Evolutionary conservation across 1,284 basidiomycete genomes (phyloP), one percentile per base, ranked within the genome.

Genomic region (Microbotryum silenes-acaulis): DNA sequence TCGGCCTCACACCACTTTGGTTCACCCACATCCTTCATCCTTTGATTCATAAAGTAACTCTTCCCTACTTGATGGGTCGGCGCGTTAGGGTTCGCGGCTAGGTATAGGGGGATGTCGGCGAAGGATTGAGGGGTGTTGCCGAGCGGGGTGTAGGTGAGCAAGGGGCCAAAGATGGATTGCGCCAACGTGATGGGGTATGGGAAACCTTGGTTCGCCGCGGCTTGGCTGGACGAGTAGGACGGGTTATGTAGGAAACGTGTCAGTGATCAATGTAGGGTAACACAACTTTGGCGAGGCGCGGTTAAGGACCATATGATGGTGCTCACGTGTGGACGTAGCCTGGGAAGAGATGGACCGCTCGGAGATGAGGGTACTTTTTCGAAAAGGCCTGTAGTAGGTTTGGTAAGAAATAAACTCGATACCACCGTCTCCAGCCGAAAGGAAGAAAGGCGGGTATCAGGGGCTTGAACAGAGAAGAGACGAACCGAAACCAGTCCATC

Each of bases 151-250:
- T 54, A 47, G 2, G 66, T 63, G 6, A 70, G 37, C 44, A 72
- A 37, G 1, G 72, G 71, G 3, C 64, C 70, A 51, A 70, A 68
- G 23, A 72, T 51, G 16, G 62, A 58, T 46, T 66, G 56, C 3
- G 72, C 70, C 62, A 57, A 60, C 10, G 61, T 52, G 50, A 77
- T 51, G 0, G 74, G 67, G 9, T 60, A 63, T 18, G 68, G 73
- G 62, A 75, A 72, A 44, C 72, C 71, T 16, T 66, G 66, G 54
- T 75, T 74, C n/a, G 66, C 53, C 12, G 71, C 63, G 2, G 72
- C 73, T 18, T 74, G 61, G 16, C 73, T 75, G 12, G 62, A 61
- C 31, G 27, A 73, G 63, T 31, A 71, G 50, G 3, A 16, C 52
- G 56, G 27, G 33, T 23, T 23, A 59, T 56, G n/a, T 23, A 20